Conservation (phyloP, 2,329 filamentous ascomycete genomes). For the Xylariaceae sp. region DNA sequence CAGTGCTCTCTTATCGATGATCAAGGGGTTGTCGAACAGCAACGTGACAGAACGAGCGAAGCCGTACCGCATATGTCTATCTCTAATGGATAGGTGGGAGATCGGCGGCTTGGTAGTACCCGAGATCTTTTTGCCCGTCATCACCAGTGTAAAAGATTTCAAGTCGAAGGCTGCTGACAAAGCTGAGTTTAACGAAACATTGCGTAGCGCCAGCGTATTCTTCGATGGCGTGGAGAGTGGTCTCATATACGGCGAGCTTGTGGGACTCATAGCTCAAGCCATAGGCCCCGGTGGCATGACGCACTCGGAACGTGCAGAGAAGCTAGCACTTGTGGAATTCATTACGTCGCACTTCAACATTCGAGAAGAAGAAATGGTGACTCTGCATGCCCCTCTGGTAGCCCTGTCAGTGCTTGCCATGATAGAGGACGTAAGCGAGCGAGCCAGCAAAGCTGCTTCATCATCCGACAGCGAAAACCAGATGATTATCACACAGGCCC, state of each 20-base stretch:
- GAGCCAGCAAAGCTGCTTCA: constrained; percentile 18
- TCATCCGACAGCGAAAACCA: constrained; percentile 19
- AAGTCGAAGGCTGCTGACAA: constrained; percentile 62
- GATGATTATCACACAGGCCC: constrained; percentile 29
- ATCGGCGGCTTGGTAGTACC: constrained; percentile 88
- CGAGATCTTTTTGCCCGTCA: constrained; percentile 79
- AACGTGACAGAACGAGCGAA: constrained; percentile 67
- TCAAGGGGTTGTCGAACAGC: constrained; percentile 50
- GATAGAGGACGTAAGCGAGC: constrained; percentile 51
- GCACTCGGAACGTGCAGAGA: constrained; percentile 50
- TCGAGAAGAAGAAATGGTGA: constrained; percentile 91
- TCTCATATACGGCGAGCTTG: constrained; percentile 82
- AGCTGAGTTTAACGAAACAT: constrained; percentile 75
- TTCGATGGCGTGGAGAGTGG: constrained; percentile 96
- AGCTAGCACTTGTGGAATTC: constrained; percentile 73
- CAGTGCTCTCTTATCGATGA: constrained; percentile 71
- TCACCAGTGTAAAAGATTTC: constrained; percentile 75
- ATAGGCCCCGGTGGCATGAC: constrained; percentile 44
- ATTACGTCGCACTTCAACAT: constrained; percentile 87
- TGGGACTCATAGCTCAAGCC: constrained; percentile 62
- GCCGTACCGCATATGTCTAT: constrained; percentile 88
- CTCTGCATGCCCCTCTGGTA: constrained; percentile 75
- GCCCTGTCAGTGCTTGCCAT: constrained; percentile 61
- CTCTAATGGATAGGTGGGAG: constrained; percentile 97
- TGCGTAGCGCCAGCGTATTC: constrained; percentile 90